These are phyloP conservation scores for Bidens hawaiensis DNA, from an alignment of 140 eudicot species.

Conservation along the genomic window DNA sequence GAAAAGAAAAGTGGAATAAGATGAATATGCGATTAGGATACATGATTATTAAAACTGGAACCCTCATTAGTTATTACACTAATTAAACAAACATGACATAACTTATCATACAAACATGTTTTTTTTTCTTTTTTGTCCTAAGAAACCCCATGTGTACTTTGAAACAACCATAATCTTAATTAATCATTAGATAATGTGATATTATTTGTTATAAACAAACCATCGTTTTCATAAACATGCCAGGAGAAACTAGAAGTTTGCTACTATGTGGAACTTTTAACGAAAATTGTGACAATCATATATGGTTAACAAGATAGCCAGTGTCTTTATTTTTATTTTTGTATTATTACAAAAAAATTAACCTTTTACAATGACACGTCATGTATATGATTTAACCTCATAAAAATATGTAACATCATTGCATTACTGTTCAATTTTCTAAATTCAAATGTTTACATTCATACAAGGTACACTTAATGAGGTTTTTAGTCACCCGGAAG, in stretches of 20 bases:
- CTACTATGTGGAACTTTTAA: neutral
- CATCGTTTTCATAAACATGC: neutral
- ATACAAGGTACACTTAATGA: too few species aligned
- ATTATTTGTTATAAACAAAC: neutral
- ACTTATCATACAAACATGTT: constrained; percentile 5
- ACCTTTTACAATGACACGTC: too few species aligned
- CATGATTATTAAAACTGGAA: neutral
- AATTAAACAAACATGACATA: constrained; percentile 10
- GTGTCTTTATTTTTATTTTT: too few species aligned
- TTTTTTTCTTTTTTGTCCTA: neutral
- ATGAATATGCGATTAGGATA: neutral
- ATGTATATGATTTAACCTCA: too few species aligned
- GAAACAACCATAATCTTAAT: neutral
- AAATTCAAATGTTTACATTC: too few species aligned
- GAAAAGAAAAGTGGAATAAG: neutral
- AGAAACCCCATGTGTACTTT: constrained; percentile 2
- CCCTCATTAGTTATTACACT: neutral
- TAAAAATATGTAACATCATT: too few species aligned
- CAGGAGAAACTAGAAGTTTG: neutral
- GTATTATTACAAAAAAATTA: too few species aligned
- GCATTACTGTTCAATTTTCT: too few species aligned
- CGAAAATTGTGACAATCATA: neutral
- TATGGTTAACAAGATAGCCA: neutral
- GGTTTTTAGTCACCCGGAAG: too few species aligned
- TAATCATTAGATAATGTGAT: neutral